Percentiles rank a stretch among this genome's conserved stretches.
These are phyloP conservation scores for Starmerella potacharoeniae DNA, from an alignment of 805 yeast genomes.

Conservation along the genomic window DNA sequence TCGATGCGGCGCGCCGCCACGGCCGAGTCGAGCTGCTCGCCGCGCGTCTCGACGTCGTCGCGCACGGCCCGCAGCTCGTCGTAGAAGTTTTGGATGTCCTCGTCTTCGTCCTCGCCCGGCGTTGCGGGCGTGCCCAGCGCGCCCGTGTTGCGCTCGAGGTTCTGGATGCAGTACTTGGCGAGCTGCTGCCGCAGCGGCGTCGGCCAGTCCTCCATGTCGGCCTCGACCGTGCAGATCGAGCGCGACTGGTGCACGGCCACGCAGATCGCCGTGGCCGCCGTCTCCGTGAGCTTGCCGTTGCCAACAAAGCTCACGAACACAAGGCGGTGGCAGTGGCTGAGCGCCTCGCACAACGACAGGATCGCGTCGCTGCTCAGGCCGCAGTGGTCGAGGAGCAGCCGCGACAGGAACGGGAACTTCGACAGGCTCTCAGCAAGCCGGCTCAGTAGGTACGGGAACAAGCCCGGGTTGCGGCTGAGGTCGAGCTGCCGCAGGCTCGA, in stretches of 20 bases:
- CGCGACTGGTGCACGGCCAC: conserved; percentile 57
- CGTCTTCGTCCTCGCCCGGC: conserved; percentile 10
- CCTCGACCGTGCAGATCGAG: conserved; percentile 55
- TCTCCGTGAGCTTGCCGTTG: conserved; percentile 44
- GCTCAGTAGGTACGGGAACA: conserved; percentile 53
- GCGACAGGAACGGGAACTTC: conserved; percentile 46
- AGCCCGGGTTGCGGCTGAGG: conserved; percentile 52
- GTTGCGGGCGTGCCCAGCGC: background rate
- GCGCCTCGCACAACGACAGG: conserved; percentile 49
- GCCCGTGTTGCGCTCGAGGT: conserved; percentile 40
- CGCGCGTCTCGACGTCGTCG: background rate
- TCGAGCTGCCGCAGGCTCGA: conserved; percentile 62
- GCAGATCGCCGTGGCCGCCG: conserved; percentile 54
- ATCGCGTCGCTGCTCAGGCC: conserved; percentile 46
- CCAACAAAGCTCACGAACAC: conserved; percentile 62
- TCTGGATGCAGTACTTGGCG: conserved; percentile 70
- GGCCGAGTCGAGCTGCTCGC: background rate
- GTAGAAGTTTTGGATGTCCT: conserved; percentile 16
- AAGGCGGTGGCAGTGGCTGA: conserved; percentile 56
- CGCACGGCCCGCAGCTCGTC: conserved; percentile 17
- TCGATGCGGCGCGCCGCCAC: conserved; percentile 14
- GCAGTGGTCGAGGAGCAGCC: conserved; percentile 65
- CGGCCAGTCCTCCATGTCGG: conserved; percentile 53
- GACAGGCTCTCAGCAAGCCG: conserved; percentile 57
- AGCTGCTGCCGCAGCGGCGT: conserved; percentile 54